Conservation (phyloP, 176 grass and related monocot genomes). For the Oryza officinalis region DNA sequence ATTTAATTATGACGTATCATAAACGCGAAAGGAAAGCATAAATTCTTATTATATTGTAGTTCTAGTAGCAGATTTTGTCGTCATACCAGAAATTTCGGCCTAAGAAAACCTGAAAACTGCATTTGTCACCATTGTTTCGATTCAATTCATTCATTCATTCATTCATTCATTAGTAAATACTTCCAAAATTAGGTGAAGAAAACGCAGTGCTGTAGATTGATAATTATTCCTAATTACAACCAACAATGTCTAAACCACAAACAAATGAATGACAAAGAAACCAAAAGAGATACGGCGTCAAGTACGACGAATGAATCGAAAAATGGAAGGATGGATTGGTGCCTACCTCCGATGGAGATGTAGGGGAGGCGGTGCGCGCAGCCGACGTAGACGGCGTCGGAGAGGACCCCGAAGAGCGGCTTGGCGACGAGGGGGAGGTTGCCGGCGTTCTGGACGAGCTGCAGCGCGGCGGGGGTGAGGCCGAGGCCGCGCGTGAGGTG, state of each 20-base stretch:
- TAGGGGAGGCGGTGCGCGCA: conserved; percentile 63
- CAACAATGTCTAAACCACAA: neutral
- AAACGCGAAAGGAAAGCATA: neutral
- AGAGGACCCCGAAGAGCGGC: conserved; percentile 79
- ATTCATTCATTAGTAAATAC: neutral
- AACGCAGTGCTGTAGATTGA: too few species aligned
- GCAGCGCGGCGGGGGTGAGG: conserved; percentile 56
- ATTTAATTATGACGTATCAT: neutral
- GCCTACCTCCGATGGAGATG: conserved; percentile 67
- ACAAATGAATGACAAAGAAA: neutral
- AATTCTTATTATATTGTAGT: neutral
- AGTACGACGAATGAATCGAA: neutral
- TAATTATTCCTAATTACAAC: too few species aligned
- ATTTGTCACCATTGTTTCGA: neutral
- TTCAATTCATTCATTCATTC: neutral
- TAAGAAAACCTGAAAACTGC: neutral
- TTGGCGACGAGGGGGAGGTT: conserved; percentile 79
- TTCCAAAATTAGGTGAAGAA: neutral
- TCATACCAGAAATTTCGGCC: neutral
- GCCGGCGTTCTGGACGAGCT: conserved; percentile 70
- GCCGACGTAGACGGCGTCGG: conserved; percentile 63
- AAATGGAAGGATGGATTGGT: neutral
- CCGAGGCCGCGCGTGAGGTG: conserved; percentile 62
- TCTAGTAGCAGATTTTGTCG: neutral
- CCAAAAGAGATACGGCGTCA: neutral